Evolutionary conservation across 306 rosid species (phyloP), one percentile per base, ranked within the genome.

Genomic region (Morella rubra): DNA sequence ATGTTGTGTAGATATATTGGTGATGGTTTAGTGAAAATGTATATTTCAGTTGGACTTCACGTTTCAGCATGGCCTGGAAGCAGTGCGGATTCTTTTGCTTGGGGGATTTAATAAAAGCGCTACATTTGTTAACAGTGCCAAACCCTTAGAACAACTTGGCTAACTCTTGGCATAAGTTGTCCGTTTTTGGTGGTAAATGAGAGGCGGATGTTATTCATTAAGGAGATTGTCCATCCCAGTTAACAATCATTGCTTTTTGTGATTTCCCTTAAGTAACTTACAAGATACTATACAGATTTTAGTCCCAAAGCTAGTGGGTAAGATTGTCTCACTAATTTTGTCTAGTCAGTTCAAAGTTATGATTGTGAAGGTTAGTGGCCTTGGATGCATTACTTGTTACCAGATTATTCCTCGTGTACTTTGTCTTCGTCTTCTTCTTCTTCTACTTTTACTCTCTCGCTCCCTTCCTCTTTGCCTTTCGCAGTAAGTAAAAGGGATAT

Each of bases 81-180:
- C 96, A 0, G 77, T 92, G 59, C 87, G 95, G 79, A 90, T 90
- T 76, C 95, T 92, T 85, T 88, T 90, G 87, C 85, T 89, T 16
- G 89, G 90, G 83, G 97, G 97, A 46, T 85, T 92, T 69, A 83
- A 92, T 81, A 95, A 92, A 84, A 88, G 89, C 45, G 89, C 91
- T 27, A 87, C 87, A 46, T 85, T 85, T 73, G 86, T 85, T 66
- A 85, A 87, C 79, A 83, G 81, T 69, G 78, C 80, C 81, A 85
- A 83, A 68, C 71, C 87, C 78, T 32, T 82, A 81, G 88, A 83
- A 69, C 91, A 85, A 59, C 78, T 72, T n/a, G 86, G 91, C 45
- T 87, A 77, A 79, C 60, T 66, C 6, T 1, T 2, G 9, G 41
- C 69, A 18, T 61, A 73, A 40, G 22, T 55, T 27, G 53, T 20